Conservation (phyloP, 257 asterid genomes). For the Fraxinus quadrangulata region DNA sequence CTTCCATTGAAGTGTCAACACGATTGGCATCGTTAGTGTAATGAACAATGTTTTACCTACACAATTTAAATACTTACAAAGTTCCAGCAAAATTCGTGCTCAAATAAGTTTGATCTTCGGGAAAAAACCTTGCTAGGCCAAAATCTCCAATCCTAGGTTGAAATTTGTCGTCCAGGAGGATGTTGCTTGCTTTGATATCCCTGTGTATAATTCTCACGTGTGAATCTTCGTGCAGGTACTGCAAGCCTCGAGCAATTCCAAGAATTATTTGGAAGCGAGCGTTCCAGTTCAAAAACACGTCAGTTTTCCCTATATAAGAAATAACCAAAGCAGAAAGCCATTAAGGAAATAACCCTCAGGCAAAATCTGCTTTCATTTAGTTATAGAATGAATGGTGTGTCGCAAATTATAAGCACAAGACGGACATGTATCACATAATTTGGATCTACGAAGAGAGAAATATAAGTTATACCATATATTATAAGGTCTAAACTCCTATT, state of each 20-base stretch:
- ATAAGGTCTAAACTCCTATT: constrained; percentile 74
- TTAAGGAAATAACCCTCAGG: no score
- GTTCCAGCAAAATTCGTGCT: constrained; percentile 90
- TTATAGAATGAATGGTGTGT: no score
- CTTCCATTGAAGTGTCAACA: no score
- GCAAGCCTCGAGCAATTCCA: constrained; percentile 78
- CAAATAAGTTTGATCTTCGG: constrained; percentile 86
- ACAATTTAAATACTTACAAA: constrained; percentile 44
- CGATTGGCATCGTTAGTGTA: no score
- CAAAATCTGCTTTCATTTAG: neutral
- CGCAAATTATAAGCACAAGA: no score
- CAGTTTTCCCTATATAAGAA: constrained; percentile 52
- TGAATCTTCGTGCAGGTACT: constrained; percentile 80
- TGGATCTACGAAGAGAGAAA: no score
- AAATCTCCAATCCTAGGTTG: constrained; percentile 80
- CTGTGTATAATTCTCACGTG: constrained; percentile 72
- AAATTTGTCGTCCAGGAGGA: constrained; percentile 77
- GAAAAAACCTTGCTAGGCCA: constrained; percentile 84
- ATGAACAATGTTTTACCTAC: no score
- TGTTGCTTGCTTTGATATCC: constrained; percentile 83
- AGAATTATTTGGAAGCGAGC: constrained; percentile 71
- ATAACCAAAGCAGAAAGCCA: neutral
- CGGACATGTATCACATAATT: no score
- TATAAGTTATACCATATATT: constrained; percentile 51
- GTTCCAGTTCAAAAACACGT: constrained; percentile 58